These are phyloP conservation scores for Carallia pectinifolia DNA, from an alignment of 345 rosid genomes.

Conservation along the genomic window DNA sequence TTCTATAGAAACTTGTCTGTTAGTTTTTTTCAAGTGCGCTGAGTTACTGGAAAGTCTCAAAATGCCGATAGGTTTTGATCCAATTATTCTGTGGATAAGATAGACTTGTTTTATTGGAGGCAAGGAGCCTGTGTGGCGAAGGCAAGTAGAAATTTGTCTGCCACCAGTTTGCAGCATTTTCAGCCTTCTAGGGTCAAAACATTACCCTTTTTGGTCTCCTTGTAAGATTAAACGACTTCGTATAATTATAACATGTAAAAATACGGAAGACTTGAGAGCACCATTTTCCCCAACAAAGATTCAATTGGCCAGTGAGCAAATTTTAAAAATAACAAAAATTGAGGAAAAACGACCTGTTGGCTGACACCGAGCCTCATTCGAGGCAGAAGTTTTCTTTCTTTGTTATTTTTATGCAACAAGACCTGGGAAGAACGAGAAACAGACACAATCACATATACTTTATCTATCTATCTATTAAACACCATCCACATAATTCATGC, in stretches of 20 bases:
- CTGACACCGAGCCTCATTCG: too few relatives aligned
- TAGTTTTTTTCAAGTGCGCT: background rate
- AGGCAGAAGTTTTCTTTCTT: too few relatives aligned
- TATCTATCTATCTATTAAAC: background rate
- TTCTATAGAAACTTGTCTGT: background rate
- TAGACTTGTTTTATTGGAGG: conserved; percentile 1
- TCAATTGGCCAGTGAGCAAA: too few relatives aligned
- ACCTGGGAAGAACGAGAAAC: too few relatives aligned
- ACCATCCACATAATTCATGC: background rate
- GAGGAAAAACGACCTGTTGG: too few relatives aligned
- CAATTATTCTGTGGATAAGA: conserved; percentile 37
- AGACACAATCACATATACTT: too few relatives aligned
- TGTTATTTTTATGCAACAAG: too few relatives aligned
- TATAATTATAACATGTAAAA: background rate
- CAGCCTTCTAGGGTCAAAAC: too few relatives aligned
- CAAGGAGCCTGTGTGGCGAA: conserved; percentile 6
- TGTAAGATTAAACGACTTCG: too few relatives aligned
- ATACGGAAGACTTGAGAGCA: too few relatives aligned
- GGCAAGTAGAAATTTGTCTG: background rate
- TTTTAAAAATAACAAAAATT: too few relatives aligned
- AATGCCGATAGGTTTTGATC: conserved; percentile 4
- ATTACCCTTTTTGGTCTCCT: background rate
- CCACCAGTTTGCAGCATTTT: background rate
- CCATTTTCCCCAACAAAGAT: too few relatives aligned
- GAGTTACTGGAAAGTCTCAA: background rate